Percentiles rank a stretch among this genome's conserved stretches.
Evolutionary conservation across 2,329 filamentous ascomycete genomes (phyloP).

Genomic region (Thielaviopsis ethacetica): DNA sequence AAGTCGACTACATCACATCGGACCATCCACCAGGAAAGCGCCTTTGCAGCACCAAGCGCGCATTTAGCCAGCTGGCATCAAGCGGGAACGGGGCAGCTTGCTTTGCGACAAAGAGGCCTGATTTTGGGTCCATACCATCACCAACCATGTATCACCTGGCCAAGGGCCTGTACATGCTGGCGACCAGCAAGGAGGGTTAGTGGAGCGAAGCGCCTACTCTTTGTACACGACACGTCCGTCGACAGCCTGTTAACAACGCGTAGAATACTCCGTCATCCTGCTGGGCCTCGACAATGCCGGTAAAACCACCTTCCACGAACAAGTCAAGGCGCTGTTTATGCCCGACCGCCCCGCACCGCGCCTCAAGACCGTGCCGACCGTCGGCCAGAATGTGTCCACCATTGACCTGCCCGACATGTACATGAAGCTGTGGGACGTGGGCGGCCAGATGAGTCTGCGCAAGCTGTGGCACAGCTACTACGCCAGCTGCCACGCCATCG

Average conservation of each 20-base stretch:
- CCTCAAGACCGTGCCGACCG: slow-evolving; percentile 82
- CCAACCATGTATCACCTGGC: slow-evolving; percentile 81
- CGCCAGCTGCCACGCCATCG: slow-evolving; percentile 81
- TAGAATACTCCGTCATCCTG: slow-evolving; percentile 93
- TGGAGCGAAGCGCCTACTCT: neutral
- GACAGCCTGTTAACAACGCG: neutral
- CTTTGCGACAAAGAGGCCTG: neutral
- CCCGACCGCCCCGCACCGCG: slow-evolving; percentile 45
- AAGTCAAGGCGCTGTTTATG: slow-evolving; percentile 80
- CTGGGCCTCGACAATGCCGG: slow-evolving; percentile 96
- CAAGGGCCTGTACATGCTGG: slow-evolving; percentile 87
- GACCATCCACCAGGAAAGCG: no score
- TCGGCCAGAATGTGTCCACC: slow-evolving; percentile 91
- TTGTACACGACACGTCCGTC: neutral
- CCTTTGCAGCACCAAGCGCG: no score
- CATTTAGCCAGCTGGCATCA: no score
- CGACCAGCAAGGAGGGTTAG: slow-evolving; percentile 88
- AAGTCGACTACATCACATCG: no score
- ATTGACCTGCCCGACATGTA: slow-evolving; percentile 89
- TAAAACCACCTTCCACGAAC: slow-evolving; percentile 94
- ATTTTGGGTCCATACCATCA: neutral
- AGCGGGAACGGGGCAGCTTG: no score
- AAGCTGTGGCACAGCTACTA: slow-evolving; percentile 96
- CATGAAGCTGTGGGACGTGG: slow-evolving; percentile 96
- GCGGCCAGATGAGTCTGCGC: slow-evolving; percentile 76